These are phyloP conservation scores for Debaryomyces prosopidis DNA, from an alignment of 805 yeast genomes.

Conservation along the genomic window DNA sequence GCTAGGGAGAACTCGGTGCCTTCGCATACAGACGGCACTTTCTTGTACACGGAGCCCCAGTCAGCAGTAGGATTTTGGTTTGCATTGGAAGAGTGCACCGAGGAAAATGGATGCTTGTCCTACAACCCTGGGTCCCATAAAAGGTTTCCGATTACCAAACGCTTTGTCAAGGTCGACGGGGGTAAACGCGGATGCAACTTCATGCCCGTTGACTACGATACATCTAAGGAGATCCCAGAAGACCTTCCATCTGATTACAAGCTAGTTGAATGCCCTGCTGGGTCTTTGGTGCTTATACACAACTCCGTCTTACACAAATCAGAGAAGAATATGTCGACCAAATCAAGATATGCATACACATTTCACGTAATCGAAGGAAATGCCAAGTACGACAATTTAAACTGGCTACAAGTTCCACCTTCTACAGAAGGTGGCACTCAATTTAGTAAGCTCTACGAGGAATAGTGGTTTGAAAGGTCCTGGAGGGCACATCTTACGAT, in stretches of 20 bases:
- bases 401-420: slow-evolving; percentile 81
- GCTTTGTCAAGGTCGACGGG: slow-evolving; percentile 58
- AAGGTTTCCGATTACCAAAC: slow-evolving; percentile 51
- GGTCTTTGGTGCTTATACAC: slow-evolving; percentile 69
- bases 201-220: slow-evolving; percentile 31
- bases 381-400: slow-evolving; percentile 57
- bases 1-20: slow-evolving; percentile 62
- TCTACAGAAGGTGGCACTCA: slow-evolving; percentile 55
- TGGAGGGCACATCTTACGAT: too few species aligned
- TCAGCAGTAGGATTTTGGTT: slow-evolving; percentile 80
- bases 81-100: slow-evolving; percentile 73
- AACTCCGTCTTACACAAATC: slow-evolving; percentile 73
- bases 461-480: not conserved
- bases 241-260: slow-evolving; percentile 44
- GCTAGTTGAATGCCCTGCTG: slow-evolving; percentile 65
- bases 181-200: slow-evolving; percentile 60
- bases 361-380: slow-evolving; percentile 77
- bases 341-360: slow-evolving; percentile 73
- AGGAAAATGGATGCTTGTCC: slow-evolving; percentile 65
- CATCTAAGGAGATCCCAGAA: slow-evolving; percentile 13
- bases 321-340: slow-evolving; percentile 53
- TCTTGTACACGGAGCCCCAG: slow-evolving; percentile 70
- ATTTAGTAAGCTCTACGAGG: slow-evolving; percentile 50
- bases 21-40: slow-evolving; percentile 73
- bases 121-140: slow-evolving; percentile 73